Evolutionary conservation across 1,284 basidiomycete species (phyloP).

Genomic region (Fomitopsis pinicola): DNA sequence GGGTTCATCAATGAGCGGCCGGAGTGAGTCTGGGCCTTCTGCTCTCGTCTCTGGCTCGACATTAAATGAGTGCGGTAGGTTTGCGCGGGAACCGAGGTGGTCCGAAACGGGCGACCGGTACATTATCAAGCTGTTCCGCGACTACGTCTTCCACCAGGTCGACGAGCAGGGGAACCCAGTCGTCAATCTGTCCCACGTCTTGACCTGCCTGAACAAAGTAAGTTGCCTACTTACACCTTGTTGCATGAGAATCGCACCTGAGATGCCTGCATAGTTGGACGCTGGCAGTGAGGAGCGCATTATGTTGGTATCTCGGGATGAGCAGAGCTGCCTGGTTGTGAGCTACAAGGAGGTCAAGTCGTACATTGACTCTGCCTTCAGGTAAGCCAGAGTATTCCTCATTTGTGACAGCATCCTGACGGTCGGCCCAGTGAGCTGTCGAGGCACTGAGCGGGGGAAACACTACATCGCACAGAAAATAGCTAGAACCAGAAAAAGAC

Average conservation of each 20-base stretch:
- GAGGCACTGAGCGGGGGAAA: slow-evolving; percentile 8
- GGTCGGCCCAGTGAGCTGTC: slow-evolving; percentile 22
- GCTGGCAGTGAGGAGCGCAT: slow-evolving; percentile 90
- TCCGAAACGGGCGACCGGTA: slow-evolving; percentile 98
- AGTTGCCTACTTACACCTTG: neutral
- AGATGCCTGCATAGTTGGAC: slow-evolving; percentile 61
- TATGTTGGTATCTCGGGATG: slow-evolving; percentile 92
- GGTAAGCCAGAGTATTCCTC: slow-evolving; percentile 31
- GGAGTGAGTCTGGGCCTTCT: slow-evolving; percentile 58
- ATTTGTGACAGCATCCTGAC: slow-evolving; percentile 1
- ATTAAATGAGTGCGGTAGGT: slow-evolving; percentile 42
- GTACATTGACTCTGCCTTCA: slow-evolving; percentile 80
- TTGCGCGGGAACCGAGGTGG: slow-evolving; percentile 94
- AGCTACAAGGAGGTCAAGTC: slow-evolving; percentile 90
- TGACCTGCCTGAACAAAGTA: slow-evolving; percentile 89
- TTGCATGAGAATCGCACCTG: neutral
- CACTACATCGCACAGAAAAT: slow-evolving; percentile 18
- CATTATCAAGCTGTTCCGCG: slow-evolving; percentile 96
- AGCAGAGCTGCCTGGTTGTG: slow-evolving; percentile 95
- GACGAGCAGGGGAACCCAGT: slow-evolving; percentile 90
- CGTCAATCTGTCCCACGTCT: slow-evolving; percentile 87
- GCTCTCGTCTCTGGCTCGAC: neutral
- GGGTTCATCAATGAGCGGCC: slow-evolving; percentile 99
- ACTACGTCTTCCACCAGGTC: slow-evolving; percentile 97
- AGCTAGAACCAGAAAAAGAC: slow-evolving; percentile 26